These are phyloP conservation scores for Angomonas ambiguus DNA, from an alignment of 208 protist species.

Conservation along the genomic window DNA sequence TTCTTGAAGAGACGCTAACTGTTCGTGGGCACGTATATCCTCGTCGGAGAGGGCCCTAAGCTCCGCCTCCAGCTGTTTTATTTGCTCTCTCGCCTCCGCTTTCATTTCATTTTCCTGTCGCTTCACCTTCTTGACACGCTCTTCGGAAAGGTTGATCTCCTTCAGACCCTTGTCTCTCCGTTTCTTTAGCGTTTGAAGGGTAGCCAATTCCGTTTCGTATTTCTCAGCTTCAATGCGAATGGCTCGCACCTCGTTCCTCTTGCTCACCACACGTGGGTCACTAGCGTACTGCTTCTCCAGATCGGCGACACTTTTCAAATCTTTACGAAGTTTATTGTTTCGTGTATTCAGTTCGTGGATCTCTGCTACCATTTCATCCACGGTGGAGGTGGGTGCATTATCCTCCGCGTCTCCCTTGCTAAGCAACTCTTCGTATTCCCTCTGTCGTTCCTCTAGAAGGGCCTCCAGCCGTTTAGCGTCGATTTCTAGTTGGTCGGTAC, in stretches of 20 bases:
- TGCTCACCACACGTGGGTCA: slow-evolving; percentile 55
- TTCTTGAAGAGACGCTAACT: slow-evolving; percentile 43
- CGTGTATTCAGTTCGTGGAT: slow-evolving; percentile 22
- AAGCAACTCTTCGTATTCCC: slow-evolving; percentile 21
- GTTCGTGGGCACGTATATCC: slow-evolving; percentile 58
- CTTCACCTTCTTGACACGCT: slow-evolving; percentile 28
- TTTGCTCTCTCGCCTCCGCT: slow-evolving; percentile 31
- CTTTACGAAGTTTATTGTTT: slow-evolving; percentile 33
- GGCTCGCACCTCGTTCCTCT: slow-evolving; percentile 53
- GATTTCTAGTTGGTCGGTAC: slow-evolving; percentile 22
- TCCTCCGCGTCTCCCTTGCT: not conserved
- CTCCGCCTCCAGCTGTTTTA: slow-evolving; percentile 43
- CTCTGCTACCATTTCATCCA: slow-evolving; percentile 22
- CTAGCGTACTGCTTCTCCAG: slow-evolving; percentile 27
- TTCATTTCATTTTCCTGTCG: slow-evolving; percentile 45
- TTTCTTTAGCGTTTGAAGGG: slow-evolving; percentile 47
- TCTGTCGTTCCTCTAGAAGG: slow-evolving; percentile 28
- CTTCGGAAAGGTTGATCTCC: slow-evolving; percentile 42
- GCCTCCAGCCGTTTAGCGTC: slow-evolving; percentile 27
- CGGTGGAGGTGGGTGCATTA: not conserved
- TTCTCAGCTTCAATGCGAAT: slow-evolving; percentile 44
- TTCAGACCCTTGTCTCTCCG: slow-evolving; percentile 39
- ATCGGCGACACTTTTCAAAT: slow-evolving; percentile 24
- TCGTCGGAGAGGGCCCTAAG: slow-evolving; percentile 36
- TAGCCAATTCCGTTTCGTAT: slow-evolving; percentile 55